Percentiles rank a stretch among this genome's conserved stretches.
Conservation (phyloP, 805 yeast species). For the Kuraishia capsulata region DNA sequence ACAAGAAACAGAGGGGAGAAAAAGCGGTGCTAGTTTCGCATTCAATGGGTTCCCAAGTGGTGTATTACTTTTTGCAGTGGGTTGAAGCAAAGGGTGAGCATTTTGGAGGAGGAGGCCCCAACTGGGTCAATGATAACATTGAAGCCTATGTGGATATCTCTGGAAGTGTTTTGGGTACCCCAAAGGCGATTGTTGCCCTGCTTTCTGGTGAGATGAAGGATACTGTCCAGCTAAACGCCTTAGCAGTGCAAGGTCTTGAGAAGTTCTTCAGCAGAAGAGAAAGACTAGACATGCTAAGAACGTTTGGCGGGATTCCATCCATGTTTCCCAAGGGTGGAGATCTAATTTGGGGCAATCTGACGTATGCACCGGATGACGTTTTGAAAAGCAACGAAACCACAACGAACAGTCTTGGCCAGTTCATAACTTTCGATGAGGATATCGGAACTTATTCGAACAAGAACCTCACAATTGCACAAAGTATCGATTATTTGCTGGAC, state of each 20-base stretch:
- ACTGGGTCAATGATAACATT: constrained; percentile 82
- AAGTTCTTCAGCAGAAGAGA: constrained; percentile 87
- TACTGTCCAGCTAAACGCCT: constrained; percentile 85
- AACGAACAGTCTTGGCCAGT: constrained; percentile 44
- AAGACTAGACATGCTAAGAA: constrained; percentile 73
- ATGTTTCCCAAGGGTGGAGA: constrained; percentile 97
- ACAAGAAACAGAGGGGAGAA: constrained; percentile 39
- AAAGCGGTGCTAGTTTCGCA: constrained; percentile 81
- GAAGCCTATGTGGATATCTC: constrained; percentile 80
- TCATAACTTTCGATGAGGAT: constrained; percentile 52
- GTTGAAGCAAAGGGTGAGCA: constrained; percentile 77
- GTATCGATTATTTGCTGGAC: constrained; percentile 56
- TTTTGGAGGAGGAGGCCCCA: constrained; percentile 86
- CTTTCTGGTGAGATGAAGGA: constrained; percentile 98
- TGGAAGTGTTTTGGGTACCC: constrained; percentile 90
- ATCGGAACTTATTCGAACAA: constrained; percentile 31
- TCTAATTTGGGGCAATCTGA: constrained; percentile 73
- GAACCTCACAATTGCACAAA: constrained; percentile 57
- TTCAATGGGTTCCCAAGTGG: constrained; percentile 94
- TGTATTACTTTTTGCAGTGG: constrained; percentile 90
- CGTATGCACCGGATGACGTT: constrained; percentile 65
- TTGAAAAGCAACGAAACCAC: constrained; percentile 20
- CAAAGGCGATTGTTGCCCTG: constrained; percentile 85
- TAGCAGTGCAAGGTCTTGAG: constrained; percentile 92
- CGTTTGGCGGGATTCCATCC: constrained; percentile 91